phyloP scores from a whole-genome alignment of 305 asterid genomes.

The Rubia balearica region DNA sequence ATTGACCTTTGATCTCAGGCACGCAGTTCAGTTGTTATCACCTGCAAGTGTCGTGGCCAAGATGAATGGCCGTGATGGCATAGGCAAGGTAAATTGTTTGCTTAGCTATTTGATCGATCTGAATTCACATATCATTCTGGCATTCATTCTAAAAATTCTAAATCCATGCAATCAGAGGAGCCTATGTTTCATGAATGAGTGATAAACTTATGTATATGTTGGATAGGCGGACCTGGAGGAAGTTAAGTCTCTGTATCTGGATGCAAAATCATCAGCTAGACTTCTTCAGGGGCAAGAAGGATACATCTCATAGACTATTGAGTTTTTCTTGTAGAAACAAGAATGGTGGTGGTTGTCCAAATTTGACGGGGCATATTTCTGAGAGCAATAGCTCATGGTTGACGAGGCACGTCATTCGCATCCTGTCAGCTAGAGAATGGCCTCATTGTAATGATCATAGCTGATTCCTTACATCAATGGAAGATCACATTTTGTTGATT shows the following conservation, averaged over 20 bases:
- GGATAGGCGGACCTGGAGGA: constrained; percentile 88
- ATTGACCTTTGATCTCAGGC: constrained; percentile 36
- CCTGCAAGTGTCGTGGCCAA: constrained; percentile 84
- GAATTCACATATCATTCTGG: neutral
- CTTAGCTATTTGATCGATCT: neutral
- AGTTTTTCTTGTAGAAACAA: too few species aligned
- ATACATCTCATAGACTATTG: constrained; percentile 45
- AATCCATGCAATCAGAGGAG: neutral
- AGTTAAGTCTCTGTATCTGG: constrained; percentile 67
- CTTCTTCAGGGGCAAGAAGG: constrained; percentile 96
- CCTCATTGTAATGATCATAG: too few species aligned
- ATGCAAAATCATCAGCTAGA: constrained; percentile 85
- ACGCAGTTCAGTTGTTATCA: constrained; percentile 81
- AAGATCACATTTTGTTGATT: too few species aligned
- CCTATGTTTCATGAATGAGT: neutral
- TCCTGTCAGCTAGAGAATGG: constrained; percentile 8
- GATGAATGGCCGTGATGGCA: constrained; percentile 73
- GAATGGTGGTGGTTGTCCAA: neutral
- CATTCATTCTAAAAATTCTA: neutral
- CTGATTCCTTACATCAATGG: too few species aligned
- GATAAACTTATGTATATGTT: neutral
- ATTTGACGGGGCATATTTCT: too few species aligned
- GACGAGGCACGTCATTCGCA: too few species aligned
- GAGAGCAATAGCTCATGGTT: too few species aligned
- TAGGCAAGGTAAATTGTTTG: constrained; percentile 59